Conservation (phyloP, 805 yeast genomes). For the Candida chauliodis region DNA sequence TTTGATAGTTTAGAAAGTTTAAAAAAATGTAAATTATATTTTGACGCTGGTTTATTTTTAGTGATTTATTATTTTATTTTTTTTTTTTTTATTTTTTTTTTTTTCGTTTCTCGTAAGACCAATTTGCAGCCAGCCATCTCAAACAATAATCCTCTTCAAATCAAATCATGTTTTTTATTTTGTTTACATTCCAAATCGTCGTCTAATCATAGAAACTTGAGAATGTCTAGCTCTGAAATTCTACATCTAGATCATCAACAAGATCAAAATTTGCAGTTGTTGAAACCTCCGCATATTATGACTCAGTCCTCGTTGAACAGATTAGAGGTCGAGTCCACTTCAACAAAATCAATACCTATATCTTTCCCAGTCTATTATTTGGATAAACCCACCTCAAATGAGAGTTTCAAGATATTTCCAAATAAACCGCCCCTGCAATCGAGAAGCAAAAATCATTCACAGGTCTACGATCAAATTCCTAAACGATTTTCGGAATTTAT, state of each 20-base stretch:
- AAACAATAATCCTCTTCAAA: neutral
- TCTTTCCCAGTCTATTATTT: conserved; percentile 26
- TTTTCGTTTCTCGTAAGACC: neutral
- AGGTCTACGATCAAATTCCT: conserved; percentile 36
- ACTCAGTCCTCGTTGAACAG: conserved; percentile 7
- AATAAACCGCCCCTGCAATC: neutral
- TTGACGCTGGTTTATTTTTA: neutral
- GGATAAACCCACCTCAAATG: conserved; percentile 17
- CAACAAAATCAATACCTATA: conserved; percentile 25
- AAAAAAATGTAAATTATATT: no score
- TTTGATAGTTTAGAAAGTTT: conserved; percentile 2
- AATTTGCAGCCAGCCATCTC: conserved; percentile 4
- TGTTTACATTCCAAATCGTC: neutral
- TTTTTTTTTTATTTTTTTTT: neutral
- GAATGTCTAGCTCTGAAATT: no score
- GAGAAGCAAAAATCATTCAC: no score
- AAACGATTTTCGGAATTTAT: conserved; percentile 39
- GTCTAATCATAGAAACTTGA: no score
- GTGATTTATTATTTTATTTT: neutral
- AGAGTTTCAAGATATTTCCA: conserved; percentile 21
- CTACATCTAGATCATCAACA: no score
- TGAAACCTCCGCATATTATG: neutral
- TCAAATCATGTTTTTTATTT: neutral
- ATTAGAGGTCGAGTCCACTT: conserved; percentile 22
- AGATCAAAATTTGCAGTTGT: neutral